Evolutionary conservation across 2,329 filamentous ascomycete species (phyloP), one percentile per base, ranked within the genome.

Genomic region (Graphilbum fragrans): DNA sequence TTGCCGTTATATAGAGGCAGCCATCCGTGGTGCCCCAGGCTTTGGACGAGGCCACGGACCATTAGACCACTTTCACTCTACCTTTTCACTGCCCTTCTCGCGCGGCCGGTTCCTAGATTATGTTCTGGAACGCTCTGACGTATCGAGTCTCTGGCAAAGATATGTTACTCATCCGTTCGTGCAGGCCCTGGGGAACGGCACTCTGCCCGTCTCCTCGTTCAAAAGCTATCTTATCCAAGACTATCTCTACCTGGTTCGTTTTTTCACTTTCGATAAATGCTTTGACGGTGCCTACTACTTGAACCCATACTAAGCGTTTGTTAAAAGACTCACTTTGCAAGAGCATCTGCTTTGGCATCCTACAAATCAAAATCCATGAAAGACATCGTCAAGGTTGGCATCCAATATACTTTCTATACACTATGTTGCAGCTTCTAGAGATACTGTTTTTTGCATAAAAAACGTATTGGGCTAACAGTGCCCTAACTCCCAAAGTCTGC

Each of bases 141-240:
- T 95, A n/a, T 70, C 72, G 40, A 62, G 63, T 0, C 69, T 80
- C 2, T 96, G 90, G 90, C 65, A 78, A 37, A 64, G 66, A 12
- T 93, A 86, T 54, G 80, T 84, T 2, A 69, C 87, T 49, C 90
- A 96, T 55, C 75, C 80, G 0, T 96, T 96, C 54, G 84, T 94
- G 34, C 67, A 79, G 53, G 74, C 72, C 14, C 67, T 96, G 54
- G 87, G 82, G 1, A 69, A 81, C 44, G 87, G 86, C 0, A 81
- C 74, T 8, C 65, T 96, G 18, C 81, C 84, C 0, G 51, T 82
- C 1, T 74, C 82, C 35, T 80, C 78, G 0, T 96, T 94, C 67
- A 92, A 87, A 58, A 73, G 82, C 32, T 96, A 95, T 56, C 75
- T 96, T 42, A 72, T 92, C 10, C 90, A 96, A 53, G 90, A 96